Evolutionary conservation across 257 asterid genomes (phyloP).

Genomic region (Ilex asprella): DNA sequence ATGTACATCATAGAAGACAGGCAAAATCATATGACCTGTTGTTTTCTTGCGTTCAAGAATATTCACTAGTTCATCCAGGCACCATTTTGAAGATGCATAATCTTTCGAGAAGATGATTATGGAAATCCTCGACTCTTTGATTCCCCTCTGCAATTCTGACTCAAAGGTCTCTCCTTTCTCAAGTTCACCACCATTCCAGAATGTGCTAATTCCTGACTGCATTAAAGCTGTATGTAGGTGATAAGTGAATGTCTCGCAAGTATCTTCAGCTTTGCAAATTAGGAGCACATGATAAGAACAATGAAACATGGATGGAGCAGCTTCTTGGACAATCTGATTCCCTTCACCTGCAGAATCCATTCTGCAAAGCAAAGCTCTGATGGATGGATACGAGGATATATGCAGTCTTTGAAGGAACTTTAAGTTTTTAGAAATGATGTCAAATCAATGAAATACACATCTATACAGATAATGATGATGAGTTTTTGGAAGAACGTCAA

Average conservation of each 20-base stretch:
- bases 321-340: too few relatives aligned
- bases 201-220: slow-evolving; percentile 10
- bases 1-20: slow-evolving; percentile 15
- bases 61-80: slow-evolving; percentile 17
- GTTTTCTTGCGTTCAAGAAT: slow-evolving; percentile 9
- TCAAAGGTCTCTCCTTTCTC: slow-evolving; percentile 5
- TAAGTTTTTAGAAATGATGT: too few relatives aligned
- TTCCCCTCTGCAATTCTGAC: slow-evolving; percentile 12
- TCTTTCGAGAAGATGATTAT: slow-evolving; percentile 11
- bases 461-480: too few relatives aligned
- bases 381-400: too few relatives aligned
- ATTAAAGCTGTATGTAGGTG: slow-evolving; percentile 4
- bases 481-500: too few relatives aligned
- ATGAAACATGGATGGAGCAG: too few relatives aligned
- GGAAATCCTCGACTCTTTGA: slow-evolving; percentile 6
- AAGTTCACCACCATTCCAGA: slow-evolving; percentile 5
- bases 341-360: too few relatives aligned
- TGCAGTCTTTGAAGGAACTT: too few relatives aligned
- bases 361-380: too few relatives aligned
- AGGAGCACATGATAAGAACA: slow-evolving; percentile 12
- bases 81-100: slow-evolving; percentile 12
- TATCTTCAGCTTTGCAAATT: slow-evolving; percentile 8
- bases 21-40: slow-evolving; percentile 8
- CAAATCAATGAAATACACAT: too few relatives aligned
- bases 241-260: slow-evolving; percentile 6